These are phyloP conservation scores for Penicillium decumbens DNA, from an alignment of 2,329 filamentous ascomycete species.

Conservation along the genomic window DNA sequence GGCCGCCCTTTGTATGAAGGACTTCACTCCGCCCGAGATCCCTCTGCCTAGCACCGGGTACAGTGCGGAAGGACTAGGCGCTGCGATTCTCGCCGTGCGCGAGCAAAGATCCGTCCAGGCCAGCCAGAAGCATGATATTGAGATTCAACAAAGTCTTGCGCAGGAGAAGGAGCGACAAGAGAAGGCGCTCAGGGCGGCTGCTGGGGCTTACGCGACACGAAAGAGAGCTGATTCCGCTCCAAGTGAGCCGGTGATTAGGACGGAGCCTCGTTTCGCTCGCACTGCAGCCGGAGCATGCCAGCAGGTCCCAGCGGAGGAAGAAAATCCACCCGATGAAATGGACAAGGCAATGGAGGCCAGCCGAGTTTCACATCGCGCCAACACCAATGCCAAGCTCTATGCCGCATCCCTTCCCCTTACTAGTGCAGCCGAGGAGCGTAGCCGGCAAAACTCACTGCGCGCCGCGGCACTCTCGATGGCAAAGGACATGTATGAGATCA, in stretches of 20 bases:
- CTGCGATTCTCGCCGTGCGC: constrained; percentile 61
- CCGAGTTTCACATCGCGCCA: constrained; percentile 58
- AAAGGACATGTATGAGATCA: constrained; percentile 70
- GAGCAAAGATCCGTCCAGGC: constrained; percentile 22
- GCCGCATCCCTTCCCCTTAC: constrained; percentile 69
- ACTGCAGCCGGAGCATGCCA: constrained; percentile 68
- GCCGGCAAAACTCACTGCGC: constrained; percentile 65
- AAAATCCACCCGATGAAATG: constrained; percentile 46
- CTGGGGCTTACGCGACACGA: constrained; percentile 65
- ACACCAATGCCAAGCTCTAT: constrained; percentile 71
- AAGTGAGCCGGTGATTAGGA: constrained; percentile 40
- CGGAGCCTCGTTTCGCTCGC: constrained; percentile 55
- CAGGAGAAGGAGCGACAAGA: constrained; percentile 37
- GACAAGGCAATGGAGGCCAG: constrained; percentile 52
- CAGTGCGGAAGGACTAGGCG: constrained; percentile 65
- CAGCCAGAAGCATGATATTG: constrained; percentile 33
- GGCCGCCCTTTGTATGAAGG: constrained; percentile 56
- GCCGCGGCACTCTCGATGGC: constrained; percentile 88
- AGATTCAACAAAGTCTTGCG: constrained; percentile 40
- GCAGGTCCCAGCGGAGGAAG: constrained; percentile 36
- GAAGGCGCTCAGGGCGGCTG: constrained; percentile 69
- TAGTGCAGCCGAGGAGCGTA: constrained; percentile 68
- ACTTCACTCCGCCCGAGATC: constrained; percentile 47
- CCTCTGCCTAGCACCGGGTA: constrained; percentile 45
- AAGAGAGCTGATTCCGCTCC: constrained; percentile 63